These are phyloP conservation scores for Ophioceras dolichostomum DNA, from an alignment of 2,329 filamentous ascomycete species.

Conservation along the genomic window DNA sequence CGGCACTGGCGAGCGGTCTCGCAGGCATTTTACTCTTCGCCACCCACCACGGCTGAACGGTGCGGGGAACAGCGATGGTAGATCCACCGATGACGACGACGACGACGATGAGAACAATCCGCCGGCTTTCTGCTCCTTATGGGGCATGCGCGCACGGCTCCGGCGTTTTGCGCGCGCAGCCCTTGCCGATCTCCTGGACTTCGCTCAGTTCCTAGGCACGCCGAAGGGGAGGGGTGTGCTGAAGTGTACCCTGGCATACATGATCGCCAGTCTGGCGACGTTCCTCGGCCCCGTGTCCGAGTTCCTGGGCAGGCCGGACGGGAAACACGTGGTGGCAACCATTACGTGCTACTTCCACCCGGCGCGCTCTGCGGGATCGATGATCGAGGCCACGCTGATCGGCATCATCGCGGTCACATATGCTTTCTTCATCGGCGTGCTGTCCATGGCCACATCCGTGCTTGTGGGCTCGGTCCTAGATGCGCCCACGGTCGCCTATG, in stretches of 20 bases:
- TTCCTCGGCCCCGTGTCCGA: slow-evolving; percentile 63
- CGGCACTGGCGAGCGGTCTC: slow-evolving; percentile 71
- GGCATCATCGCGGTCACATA: slow-evolving; percentile 71
- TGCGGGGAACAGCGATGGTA: slow-evolving; percentile 14
- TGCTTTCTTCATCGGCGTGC: slow-evolving; percentile 59
- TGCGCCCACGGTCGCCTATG: slow-evolving; percentile 60
- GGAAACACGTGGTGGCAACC: slow-evolving; percentile 88
- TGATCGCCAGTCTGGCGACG: slow-evolving; percentile 75
- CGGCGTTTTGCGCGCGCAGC: no score
- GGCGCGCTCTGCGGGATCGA: slow-evolving; percentile 72
- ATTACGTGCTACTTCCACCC: slow-evolving; percentile 94
- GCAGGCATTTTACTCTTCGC: slow-evolving; percentile 67
- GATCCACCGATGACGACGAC: no score
- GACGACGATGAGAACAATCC: slow-evolving; percentile 17
- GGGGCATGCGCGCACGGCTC: no score
- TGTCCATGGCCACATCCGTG: slow-evolving; percentile 81
- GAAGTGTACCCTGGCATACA: slow-evolving; percentile 85
- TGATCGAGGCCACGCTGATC: slow-evolving; percentile 74
- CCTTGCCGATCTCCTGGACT: slow-evolving; percentile 21
- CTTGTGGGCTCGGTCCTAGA: slow-evolving; percentile 59
- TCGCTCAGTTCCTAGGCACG: slow-evolving; percentile 53
- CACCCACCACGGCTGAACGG: slow-evolving; percentile 23
- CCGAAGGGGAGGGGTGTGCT: slow-evolving; percentile 68
- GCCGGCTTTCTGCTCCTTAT: slow-evolving; percentile 18
- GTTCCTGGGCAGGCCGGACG: slow-evolving; percentile 72